Conservation (phyloP, 176 grass and related monocot species). For the Typha latifolia region DNA sequence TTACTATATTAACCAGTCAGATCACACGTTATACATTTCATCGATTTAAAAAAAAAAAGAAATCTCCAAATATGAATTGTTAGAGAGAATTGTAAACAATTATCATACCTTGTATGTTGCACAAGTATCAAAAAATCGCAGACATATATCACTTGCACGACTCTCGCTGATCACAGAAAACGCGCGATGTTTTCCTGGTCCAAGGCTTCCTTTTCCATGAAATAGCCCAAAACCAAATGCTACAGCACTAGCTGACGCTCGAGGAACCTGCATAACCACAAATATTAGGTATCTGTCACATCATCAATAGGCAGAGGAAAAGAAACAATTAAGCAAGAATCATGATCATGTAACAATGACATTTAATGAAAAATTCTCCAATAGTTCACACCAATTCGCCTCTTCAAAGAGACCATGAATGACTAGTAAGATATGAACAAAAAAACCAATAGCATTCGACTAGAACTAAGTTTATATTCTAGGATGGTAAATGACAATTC, state of each 20-base stretch:
- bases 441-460: too few species aligned
- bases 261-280: slow-evolving; percentile 53
- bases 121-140: slow-evolving; percentile 79
- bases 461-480: too few species aligned
- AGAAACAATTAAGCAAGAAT: too few species aligned
- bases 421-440: too few species aligned
- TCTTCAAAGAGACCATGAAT: too few species aligned
- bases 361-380: too few species aligned
- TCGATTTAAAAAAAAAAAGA: not conserved
- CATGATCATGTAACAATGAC: too few species aligned
- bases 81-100: not conserved
- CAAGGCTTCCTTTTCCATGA: slow-evolving; percentile 83
- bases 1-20: too few species aligned
- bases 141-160: slow-evolving; percentile 88
- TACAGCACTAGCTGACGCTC: slow-evolving; percentile 92
- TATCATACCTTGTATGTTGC: slow-evolving; percentile 77
- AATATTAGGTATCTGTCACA: not conserved
- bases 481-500: too few species aligned
- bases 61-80: not conserved
- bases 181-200: slow-evolving; percentile 54
- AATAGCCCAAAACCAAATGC: slow-evolving; percentile 91
- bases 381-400: too few species aligned
- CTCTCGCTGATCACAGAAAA: slow-evolving; percentile 94
- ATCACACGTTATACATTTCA: too few species aligned
- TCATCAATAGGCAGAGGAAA: not conserved